Evolutionary conservation across 1,284 basidiomycete species (phyloP), one percentile per base, ranked within the genome.

Genomic region (Irpex rosettiformis): DNA sequence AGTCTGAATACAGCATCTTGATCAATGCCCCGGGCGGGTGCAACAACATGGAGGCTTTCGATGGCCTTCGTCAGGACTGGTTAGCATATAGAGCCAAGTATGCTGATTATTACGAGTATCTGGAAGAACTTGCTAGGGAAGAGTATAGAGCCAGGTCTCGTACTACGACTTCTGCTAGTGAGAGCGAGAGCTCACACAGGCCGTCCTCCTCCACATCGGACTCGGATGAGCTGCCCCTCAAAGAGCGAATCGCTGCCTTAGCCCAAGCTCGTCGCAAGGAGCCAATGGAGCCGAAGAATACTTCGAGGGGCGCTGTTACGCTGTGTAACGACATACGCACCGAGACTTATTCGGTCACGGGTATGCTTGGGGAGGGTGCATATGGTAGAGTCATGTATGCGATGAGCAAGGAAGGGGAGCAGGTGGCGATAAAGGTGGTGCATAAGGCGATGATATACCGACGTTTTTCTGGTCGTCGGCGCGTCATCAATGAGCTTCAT

Each of bases 361-460:
- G 61, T 7, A 58, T 29, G 42, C 33, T 66, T 22, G 65, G 61
- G 8, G 28, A 55, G 8, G 65, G 64, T 22, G 57, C 37, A 8
- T 61, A 30, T 30, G 63, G 60, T 0, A 58, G 61, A 2, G 66
- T 69, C 8, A 45, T 68, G 56, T 43, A 40, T 8, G 63, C 62
- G 4, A 37, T n/a, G 1, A 54, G 55, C 21, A 25, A 51, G 22
- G 4, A 28, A 2, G 57, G 54, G 3, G 51, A 60, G 28, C 11
- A 28, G 1, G 62, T 68, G 21, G 69, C 67, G 8, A 57, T 68
- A 51, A 71, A 71, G 63, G 60, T 65, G 3, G 27, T 65, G 3
- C 58, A 62, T 58, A 71, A 71, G 64, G 30, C 30, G 13, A 52
- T 37, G 54, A 22, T 52, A 25, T 65, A 62, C 55, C 47, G 54